Evolutionary conservation across 352 stramenopile genomes (phyloP).

Genomic region (Aphanomyces cochlioides): DNA sequence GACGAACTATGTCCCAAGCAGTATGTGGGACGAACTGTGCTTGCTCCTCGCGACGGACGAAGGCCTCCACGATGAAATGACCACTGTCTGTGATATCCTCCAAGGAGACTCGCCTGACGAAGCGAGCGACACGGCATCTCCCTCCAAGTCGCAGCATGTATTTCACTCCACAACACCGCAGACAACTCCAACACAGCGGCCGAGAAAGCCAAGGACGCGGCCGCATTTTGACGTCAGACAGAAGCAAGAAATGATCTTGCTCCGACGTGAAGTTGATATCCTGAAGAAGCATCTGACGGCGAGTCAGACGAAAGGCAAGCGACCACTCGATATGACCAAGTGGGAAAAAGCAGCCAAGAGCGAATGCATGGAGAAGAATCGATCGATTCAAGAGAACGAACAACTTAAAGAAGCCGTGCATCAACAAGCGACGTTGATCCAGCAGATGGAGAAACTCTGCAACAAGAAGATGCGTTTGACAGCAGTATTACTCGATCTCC

Average conservation of each 20-base stretch:
- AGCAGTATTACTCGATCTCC: too few species aligned
- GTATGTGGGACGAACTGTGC: not conserved
- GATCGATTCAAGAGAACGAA: not conserved
- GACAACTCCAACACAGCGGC: not conserved
- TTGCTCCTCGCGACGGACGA: not conserved
- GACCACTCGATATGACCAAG: not conserved
- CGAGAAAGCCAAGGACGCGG: not conserved
- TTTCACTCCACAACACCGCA: not conserved
- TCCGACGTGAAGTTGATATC: not conserved
- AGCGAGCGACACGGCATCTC: not conserved
- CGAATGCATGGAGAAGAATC: not conserved
- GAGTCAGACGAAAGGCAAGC: not conserved
- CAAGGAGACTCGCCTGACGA: not conserved
- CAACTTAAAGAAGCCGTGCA: not conserved
- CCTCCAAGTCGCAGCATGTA: not conserved
- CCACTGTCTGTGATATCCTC: not conserved
- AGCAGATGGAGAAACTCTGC: not conserved
- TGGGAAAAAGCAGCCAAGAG: not conserved
- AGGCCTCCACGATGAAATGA: not conserved
- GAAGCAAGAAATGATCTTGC: not conserved
- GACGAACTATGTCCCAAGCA: too few species aligned
- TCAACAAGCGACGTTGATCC: not conserved
- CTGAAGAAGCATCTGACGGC: not conserved
- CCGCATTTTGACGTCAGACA: not conserved
- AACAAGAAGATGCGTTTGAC: not conserved